phyloP scores from a whole-genome alignment of 768 basidiomycete genomes.

The Hericium rajendrae region DNA sequence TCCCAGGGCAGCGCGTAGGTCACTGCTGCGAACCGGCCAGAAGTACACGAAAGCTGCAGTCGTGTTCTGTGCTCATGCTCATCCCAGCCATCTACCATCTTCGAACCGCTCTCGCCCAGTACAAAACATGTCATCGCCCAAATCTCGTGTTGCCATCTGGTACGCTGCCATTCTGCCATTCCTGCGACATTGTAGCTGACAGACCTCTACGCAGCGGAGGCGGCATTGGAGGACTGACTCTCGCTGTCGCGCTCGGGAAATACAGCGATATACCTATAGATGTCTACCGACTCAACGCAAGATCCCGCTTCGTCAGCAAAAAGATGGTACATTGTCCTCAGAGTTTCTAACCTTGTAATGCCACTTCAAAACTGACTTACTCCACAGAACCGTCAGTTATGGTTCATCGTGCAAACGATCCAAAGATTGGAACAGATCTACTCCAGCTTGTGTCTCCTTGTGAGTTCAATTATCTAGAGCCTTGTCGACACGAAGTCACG shows the following conservation, averaged over 20 bases:
- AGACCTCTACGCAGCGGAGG: background rate
- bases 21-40: no score
- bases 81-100: no score
- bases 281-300: constrained; percentile 22
- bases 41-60: no score
- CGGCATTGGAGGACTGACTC: background rate
- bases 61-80: no score
- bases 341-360: no score
- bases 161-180: background rate
- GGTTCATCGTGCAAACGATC: background rate
- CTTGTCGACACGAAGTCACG: no score
- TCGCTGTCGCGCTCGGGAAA: background rate
- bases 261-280: background rate
- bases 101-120: no score
- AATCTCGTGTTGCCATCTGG: background rate
- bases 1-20: no score
- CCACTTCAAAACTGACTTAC: no score
- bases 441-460: background rate
- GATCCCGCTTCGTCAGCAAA: background rate
- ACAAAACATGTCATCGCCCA: background rate
- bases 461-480: background rate
- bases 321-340: background rate
- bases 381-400: background rate
- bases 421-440: background rate
- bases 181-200: background rate